Base-by-base conservation (phyloP, 176 grass and related monocot species). In the Musa schizocarpa region DNA sequence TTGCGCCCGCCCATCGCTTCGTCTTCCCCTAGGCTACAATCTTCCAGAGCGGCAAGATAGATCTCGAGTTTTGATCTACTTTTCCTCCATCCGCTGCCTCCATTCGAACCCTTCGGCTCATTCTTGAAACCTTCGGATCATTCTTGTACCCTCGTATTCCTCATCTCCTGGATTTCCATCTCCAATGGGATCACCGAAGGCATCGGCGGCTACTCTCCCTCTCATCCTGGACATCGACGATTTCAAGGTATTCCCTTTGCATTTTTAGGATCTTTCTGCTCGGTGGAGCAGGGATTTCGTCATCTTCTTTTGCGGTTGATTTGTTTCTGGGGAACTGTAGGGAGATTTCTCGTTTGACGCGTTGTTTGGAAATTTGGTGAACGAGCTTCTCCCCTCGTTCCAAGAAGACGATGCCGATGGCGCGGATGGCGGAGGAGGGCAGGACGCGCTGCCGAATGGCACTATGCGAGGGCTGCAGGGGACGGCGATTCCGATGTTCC, bases 301-400 rank as follows among this genome's bases (percentile, higher is more conserved):
- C 34, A 3, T 43, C 34, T 43, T 43, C 29, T 43, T 43, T 43
- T 6, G 34, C 34, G 53, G 74, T 74, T 16, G 29, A 71, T 22
- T 9, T 43, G 8, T 51, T 48, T 11, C 9, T 53, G 21, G 73
- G 64, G 53, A 54, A 23, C 34, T 65, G 20, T 73, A 98, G 91
- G 95, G 95, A 58, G 88, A 94, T 72, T 94, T 99, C 81, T 99
- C 95, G n/a, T 94, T 92, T 73, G 91, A 94, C 71, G 85, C 86
- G 53, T 85, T 99, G 55, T 99, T 99, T 29, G 91, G 90, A 73
- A 73, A 84, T 50, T 78, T 99, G 63, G 95, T 99, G 76, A 88
- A 99, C 69, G 91, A 99, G 74, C 88, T 93, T n/a, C 85, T 99
- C 52, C 91, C 86, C 12, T 91, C 91, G 76, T 99, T 89, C 81